Conservation (phyloP, 2,329 filamentous ascomycete species). For the Penicillium sp. region DNA sequence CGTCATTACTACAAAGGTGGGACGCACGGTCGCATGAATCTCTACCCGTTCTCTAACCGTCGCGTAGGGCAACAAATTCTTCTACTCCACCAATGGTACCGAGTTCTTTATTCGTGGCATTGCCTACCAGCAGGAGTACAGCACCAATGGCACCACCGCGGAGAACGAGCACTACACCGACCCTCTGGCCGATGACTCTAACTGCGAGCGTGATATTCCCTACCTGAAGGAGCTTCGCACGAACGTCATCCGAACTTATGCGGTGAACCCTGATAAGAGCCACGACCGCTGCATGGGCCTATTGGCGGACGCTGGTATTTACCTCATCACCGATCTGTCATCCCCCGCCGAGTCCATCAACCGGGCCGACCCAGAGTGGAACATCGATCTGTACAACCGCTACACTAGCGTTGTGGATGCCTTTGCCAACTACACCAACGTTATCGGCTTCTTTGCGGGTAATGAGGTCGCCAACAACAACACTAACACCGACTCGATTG, state of each 20-base stretch:
- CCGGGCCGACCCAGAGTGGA: conserved; percentile 79
- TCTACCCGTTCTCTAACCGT: conserved; percentile 8
- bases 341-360: conserved; percentile 84
- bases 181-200: conserved; percentile 73
- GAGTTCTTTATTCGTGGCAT: conserved; percentile 90
- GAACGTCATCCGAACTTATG: conserved; percentile 95
- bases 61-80: conserved; percentile 77
- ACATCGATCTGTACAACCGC: conserved; percentile 74
- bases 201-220: conserved; percentile 85
- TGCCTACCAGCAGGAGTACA: conserved; percentile 76
- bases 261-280: conserved; percentile 77
- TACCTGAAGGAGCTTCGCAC: conserved; percentile 78
- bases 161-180: conserved; percentile 69
- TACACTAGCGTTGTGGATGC: conserved; percentile 86
- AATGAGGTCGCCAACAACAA: conserved; percentile 93
- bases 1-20: conserved; percentile 67
- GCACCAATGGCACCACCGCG: conserved; percentile 52
- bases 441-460: conserved; percentile 96
- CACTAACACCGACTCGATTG: conserved; percentile 87
- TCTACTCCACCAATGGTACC: conserved; percentile 79
- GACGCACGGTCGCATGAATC: conserved; percentile 1
- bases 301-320: conserved; percentile 85
- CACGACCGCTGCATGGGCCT: conserved; percentile 85
- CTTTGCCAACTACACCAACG: conserved; percentile 82
- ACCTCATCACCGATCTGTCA: conserved; percentile 88